Evolutionary conservation across 2,329 filamentous ascomycete species (phyloP).

Genomic region (Tolypocladium ovalisporum): DNA sequence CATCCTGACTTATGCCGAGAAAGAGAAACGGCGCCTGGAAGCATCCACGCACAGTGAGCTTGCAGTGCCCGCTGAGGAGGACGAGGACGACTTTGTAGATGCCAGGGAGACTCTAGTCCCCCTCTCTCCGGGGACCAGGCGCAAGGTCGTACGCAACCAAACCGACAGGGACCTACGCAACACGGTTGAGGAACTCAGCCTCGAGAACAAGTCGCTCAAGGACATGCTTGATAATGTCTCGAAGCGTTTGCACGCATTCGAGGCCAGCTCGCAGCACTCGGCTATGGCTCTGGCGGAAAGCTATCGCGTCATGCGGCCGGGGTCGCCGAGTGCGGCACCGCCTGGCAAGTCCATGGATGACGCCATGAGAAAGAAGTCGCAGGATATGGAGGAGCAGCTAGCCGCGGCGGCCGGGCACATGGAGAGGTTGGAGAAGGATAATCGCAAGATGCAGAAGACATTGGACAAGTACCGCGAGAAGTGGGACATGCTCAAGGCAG

Average conservation of each 20-base stretch:
- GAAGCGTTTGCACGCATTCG: conserved; percentile 83
- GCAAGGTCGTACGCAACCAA: conserved; percentile 27
- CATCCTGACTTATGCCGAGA: conserved; percentile 63
- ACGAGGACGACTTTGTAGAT: conserved; percentile 83
- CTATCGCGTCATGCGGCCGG: conserved; percentile 49
- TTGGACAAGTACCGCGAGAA: conserved; percentile 48
- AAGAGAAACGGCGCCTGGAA: conserved; percentile 50
- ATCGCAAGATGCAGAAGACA: conserved; percentile 43
- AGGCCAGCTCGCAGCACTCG: conserved; percentile 81
- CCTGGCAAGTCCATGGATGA: conserved; percentile 20
- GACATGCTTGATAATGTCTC: conserved; percentile 77
- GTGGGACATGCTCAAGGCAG: conserved; percentile 51
- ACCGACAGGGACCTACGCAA: conserved; percentile 43
- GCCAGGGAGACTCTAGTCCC: conserved; percentile 56
- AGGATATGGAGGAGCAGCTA: conserved; percentile 59
- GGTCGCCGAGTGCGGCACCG: conserved; percentile 30
- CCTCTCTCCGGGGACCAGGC: conserved; percentile 30
- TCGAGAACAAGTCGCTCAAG: conserved; percentile 81
- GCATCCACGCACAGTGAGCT: conserved; percentile 40
- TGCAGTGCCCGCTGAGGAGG: conserved; percentile 42
- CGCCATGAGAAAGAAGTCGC: conserved; percentile 36
- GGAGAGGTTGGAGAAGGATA: conserved; percentile 54
- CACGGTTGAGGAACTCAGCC: conserved; percentile 74
- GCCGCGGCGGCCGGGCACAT: conserved; percentile 46
- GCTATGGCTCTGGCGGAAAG: conserved; percentile 81